Base-by-base conservation (phyloP, 2,329 filamentous ascomycete species). In the Cercospora sp. region DNA sequence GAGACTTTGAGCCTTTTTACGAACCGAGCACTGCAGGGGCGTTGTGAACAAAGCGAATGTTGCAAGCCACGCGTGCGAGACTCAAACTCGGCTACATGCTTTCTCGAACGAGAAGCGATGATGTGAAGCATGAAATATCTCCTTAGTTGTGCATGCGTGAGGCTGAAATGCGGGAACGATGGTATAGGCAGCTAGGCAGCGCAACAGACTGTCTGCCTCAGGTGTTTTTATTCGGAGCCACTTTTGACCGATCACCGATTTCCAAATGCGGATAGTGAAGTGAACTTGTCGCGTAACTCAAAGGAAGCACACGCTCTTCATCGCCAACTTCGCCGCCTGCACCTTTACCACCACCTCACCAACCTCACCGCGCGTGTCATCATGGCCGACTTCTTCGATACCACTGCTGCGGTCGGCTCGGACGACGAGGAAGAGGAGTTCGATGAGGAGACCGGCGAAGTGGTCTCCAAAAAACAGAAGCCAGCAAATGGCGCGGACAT, bases 351-450 rank as follows among this genome's bases (percentile, higher is more conserved):
- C 48, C 48, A 53, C 48, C 20, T 53, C 23, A 26, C 10, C 48
- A 26, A 53, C 18, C 48, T 16, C 20, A 26, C 23, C 48, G 48
- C 48, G 48, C 48, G 48, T 23, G 26, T 23, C 65, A 59, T 4
- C 67, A 73, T 73, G 72, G 70, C 72, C 42, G 74, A 75, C 65
- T 80, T 93, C 78, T 84, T 97, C 77, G 90, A 99, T 76, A 90
- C 94, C 74, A 89, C 89, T 72, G 90, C 93, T 82, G 95, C 94
- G 74, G 89, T 96, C 80, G 83, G 97, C 68, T 94, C 94, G 77
- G 89, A 89, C 28, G 92, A 95, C 66, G 92, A 94, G 72, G 87
- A 89, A 69, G 93, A 96, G 68, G 93, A 96, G 39, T 92, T 91
- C 69, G 90, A 93, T 74, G 92, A 94, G 72, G 91, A 92, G 70